phyloP scores from a whole-genome alignment of 768 basidiomycete species.

The Ephemerocybe angulata region DNA sequence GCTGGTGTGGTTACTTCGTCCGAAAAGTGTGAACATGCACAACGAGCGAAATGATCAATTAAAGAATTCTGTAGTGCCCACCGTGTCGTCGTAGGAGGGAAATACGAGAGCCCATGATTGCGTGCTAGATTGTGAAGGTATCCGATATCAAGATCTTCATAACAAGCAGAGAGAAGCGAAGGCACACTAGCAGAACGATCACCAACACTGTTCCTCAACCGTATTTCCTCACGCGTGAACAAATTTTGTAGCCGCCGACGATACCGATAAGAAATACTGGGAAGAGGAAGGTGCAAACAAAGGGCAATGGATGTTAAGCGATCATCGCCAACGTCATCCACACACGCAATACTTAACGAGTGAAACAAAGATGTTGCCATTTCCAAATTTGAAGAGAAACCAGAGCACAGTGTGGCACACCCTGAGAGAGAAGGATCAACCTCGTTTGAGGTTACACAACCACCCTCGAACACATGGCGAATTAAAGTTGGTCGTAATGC shows the following conservation, averaged over 20 bases:
- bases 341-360: background rate
- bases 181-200: background rate
- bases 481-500: background rate
- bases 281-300: no score
- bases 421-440: background rate
- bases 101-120: no score
- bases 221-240: background rate
- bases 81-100: no score
- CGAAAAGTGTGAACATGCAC: no score
- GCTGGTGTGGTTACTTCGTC: no score
- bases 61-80: no score
- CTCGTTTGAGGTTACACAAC: background rate
- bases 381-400: background rate
- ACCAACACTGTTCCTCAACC: background rate
- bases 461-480: background rate
- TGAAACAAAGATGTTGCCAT: background rate
- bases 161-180: background rate
- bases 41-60: no score
- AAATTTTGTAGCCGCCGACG: background rate
- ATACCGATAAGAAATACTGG: background rate
- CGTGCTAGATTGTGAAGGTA: no score
- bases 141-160: no score
- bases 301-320: background rate
- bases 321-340: background rate
- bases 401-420: background rate